phyloP scores from a whole-genome alignment of 345 rosid species.

The Punica granatum region DNA sequence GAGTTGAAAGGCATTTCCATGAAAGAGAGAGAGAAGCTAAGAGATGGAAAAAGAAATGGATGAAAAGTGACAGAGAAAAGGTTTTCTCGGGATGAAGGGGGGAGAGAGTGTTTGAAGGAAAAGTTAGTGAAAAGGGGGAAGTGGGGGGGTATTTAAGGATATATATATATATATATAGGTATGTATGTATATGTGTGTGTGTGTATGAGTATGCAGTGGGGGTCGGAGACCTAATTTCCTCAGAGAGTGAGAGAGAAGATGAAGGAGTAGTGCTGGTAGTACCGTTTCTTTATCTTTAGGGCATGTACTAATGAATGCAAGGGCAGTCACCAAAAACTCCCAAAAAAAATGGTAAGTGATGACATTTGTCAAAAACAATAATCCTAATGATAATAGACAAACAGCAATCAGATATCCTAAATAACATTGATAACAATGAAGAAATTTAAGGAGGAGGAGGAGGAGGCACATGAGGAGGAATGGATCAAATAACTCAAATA shows the following conservation, averaged over 20 bases:
- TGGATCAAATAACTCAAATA: no score
- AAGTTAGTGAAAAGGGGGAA: conserved; percentile 30
- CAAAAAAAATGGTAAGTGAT: no score
- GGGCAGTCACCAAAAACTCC: no score
- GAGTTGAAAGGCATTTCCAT: conserved; percentile 19
- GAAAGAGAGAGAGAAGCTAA: conserved; percentile 15
- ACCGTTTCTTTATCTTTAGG: conserved; percentile 13
- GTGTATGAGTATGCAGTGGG: conserved; percentile 14
- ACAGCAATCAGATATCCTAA: no score
- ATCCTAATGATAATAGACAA: no score
- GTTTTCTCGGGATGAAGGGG: conserved; percentile 25
- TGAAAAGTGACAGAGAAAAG: conserved; percentile 11
- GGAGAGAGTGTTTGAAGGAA: conserved; percentile 8
- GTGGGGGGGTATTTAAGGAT: conserved; percentile 18
- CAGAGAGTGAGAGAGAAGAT: conserved; percentile 12
- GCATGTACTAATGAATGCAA: conserved; percentile 6
- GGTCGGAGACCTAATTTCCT: conserved; percentile 8
- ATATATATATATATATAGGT: neutral
- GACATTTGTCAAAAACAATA: no score
- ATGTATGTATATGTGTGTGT: no score
- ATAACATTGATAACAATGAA: no score
- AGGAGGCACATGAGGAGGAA: no score
- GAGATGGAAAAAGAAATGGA: neutral
- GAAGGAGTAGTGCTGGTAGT: neutral
- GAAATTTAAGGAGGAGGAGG: no score